Evolutionary conservation across 1,139 yeast species (phyloP), one percentile per base, ranked within the genome.

Genomic region (Geotrichum candidum): DNA sequence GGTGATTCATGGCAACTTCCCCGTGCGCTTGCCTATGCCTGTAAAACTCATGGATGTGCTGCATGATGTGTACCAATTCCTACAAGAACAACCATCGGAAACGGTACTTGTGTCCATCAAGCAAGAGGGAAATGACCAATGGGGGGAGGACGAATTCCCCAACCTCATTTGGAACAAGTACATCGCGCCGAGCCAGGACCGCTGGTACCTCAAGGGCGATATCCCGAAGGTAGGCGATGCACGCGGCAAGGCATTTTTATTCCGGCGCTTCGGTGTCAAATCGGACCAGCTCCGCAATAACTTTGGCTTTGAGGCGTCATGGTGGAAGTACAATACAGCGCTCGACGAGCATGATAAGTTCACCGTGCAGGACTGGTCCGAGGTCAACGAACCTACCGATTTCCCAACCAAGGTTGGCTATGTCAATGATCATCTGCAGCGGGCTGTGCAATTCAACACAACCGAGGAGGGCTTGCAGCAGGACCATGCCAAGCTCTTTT

Each of bases 301-400:
- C 18, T 85, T 82, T 70, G 96, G 96, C 22, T 82, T 88, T 65
- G 85, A 85, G 54, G 92, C 92, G 22, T 75, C 84, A 5, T 76
- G 80, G 67, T 88, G 95, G 94, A 70, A 75, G 56, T 85, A 86
- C 76, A 86, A 87, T 73, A 81, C 88, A 66, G 79, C 84, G 18
- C 82, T 82, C 63, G 90, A 86, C 69, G 89, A 86, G 71, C 77
- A 86, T 61, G 90, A 88, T 7, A 58, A 70, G 9, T 79, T 86
- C 68, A 83, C 81, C 27, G 90, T 88, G 23, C 96, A 88, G 75
- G 95, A 88, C 74, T 87, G 79, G 77, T 85, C 88, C 74, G 92
- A 87, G 72, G 79, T 88, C 65, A 78, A 80, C 65, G 73, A 75
- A 56, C 78, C 76, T 18, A 79, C 76, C 13, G 90, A 84, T 66